Percentiles rank a stretch among this genome's conserved stretches.
These are phyloP conservation scores for Podaxis pistillaris DNA, from an alignment of 768 basidiomycete genomes.

Conservation along the genomic window DNA sequence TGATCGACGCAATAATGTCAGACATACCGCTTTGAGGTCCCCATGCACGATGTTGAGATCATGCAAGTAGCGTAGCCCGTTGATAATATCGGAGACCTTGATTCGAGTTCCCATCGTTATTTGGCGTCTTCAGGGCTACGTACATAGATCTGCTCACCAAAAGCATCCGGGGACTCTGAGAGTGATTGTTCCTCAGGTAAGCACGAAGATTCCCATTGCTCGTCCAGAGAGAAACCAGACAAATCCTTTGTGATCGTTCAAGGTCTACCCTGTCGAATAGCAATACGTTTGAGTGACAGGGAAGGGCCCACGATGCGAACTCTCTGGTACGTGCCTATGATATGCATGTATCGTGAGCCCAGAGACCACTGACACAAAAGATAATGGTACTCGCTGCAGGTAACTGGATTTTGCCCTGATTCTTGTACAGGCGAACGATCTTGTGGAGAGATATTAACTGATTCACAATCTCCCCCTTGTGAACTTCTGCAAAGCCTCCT, in stretches of 20 bases:
- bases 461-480: not conserved
- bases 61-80: not conserved
- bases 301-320: slow-evolving; percentile 31
- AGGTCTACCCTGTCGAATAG: slow-evolving; percentile 31
- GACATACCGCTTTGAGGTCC: slow-evolving; percentile 4
- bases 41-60: not conserved
- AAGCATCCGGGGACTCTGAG: slow-evolving; percentile 11
- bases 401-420: not conserved
- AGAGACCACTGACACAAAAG: not conserved
- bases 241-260: slow-evolving; percentile 9
- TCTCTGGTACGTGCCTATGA: slow-evolving; percentile 18
- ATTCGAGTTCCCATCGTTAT: not conserved
- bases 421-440: no score
- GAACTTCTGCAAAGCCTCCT: not conserved
- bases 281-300: slow-evolving; percentile 33
- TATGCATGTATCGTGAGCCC: no score
- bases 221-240: slow-evolving; percentile 22
- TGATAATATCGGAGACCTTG: not conserved
- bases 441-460: not conserved
- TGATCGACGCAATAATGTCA: not conserved
- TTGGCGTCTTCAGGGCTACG: not conserved
- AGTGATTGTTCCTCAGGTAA: slow-evolving; percentile 14
- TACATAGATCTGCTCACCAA: slow-evolving; percentile 13
- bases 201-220: slow-evolving; percentile 18
- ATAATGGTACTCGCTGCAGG: not conserved